A percentile compares a stretch with the other conserved stretches of the same genome.
Evolutionary conservation across 2,329 filamentous ascomycete genomes (phyloP).

Genomic region (Pseudogymnoascus sp.): DNA sequence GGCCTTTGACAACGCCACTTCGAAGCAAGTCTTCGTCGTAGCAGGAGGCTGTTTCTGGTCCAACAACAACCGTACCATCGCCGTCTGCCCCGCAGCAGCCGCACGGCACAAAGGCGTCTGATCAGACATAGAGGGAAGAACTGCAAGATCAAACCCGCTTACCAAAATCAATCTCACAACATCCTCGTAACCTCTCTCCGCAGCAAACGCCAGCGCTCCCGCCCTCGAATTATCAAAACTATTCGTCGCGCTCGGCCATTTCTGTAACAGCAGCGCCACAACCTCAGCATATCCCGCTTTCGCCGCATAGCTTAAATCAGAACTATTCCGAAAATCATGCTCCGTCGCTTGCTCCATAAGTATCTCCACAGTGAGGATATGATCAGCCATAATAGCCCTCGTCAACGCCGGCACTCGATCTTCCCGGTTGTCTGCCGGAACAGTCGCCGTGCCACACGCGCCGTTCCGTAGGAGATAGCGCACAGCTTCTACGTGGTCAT

Average conservation of each 20-base stretch:
- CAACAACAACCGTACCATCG: background rate
- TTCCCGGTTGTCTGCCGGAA: background rate
- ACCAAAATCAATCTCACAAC: background rate
- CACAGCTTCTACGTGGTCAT: background rate
- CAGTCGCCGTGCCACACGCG: background rate
- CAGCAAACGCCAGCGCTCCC: background rate
- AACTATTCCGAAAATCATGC: background rate
- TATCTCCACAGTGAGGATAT: background rate
- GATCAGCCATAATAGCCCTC: background rate
- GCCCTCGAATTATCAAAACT: background rate
- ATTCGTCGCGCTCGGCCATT: background rate
- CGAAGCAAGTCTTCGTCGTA: background rate
- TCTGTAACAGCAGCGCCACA: background rate
- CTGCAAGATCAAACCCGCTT: background rate
- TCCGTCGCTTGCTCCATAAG: background rate
- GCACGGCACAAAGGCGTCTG: background rate
- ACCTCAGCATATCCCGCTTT: background rate
- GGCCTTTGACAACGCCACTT: background rate
- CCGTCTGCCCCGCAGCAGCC: background rate
- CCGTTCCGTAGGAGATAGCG: background rate
- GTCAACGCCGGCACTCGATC: background rate
- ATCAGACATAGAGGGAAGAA: background rate
- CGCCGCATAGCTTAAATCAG: background rate
- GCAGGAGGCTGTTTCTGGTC: background rate
- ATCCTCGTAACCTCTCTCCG: background rate